Evolutionary conservation across 176 grass and related monocot species (phyloP), one percentile per base, ranked within the genome.

Genomic region (Lolium rigidum): DNA sequence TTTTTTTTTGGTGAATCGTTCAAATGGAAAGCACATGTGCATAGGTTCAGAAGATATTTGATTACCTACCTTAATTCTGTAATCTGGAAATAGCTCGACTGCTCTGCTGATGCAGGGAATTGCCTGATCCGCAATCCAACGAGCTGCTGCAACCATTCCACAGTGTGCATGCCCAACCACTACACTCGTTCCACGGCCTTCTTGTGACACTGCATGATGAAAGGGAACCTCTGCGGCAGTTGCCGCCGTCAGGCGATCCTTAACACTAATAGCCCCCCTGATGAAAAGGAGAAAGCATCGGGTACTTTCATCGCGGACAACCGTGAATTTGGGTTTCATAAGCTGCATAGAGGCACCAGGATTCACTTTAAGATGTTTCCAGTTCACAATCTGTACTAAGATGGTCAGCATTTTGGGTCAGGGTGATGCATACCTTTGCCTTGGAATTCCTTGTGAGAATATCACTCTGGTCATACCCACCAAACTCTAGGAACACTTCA

Each of bases 141-240:
- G 91, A 80, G 95, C 95, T 11, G 95, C 89, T 81, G 86, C 89
- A 72, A 88, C 86, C 93, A 98, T 95, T 80, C 95, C 93, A 79
- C 89, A 90, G 73, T 98, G 91, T 2, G 77, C 93, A 86, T 95
- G 87, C 48, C 91, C 95, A 77, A 64, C 16, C 60, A 95, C 81
- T 49, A 92, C 60, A 77, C 69, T 84, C 25, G 86, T 39, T 74
- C 83, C 76, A 77, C 54, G 60, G 9, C 91, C 91, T 11, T 92
- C 87, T 28, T 71, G 78, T 66, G 86, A 90, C 39, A 93, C 64
- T 52, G 68, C 64, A 87, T 95, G 93, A 48, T 89, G 88, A 64
- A 92, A 98, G 39, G 91, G 93, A 57, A 98, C 89, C 61, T 95
- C 89, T 51, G 89, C 87, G 1, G 91, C 87, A 41, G 83, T 90